Conservation (phyloP, 208 protist genomes). For the Leishmania tarentolae region DNA sequence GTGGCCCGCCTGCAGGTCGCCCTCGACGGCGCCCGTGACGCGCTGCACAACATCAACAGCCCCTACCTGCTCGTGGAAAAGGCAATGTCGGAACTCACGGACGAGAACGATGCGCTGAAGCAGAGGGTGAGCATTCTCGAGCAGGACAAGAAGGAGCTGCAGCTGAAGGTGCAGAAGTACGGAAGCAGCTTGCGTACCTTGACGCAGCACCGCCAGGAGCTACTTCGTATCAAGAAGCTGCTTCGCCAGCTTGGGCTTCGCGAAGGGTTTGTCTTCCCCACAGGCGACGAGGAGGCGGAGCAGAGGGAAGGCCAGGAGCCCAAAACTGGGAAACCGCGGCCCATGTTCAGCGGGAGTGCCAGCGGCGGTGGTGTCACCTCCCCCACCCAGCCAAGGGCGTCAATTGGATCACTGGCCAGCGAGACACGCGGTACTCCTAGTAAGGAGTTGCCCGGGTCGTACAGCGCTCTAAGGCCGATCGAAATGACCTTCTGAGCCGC, state of each 20-base stretch:
- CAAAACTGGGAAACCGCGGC: not conserved
- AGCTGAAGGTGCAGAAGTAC: slow-evolving; percentile 51
- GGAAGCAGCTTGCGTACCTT: slow-evolving; percentile 63
- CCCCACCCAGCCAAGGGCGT: not conserved
- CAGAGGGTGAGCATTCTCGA: slow-evolving; percentile 44
- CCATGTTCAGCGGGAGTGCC: too few species aligned
- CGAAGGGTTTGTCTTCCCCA: slow-evolving; percentile 38
- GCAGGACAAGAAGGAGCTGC: slow-evolving; percentile 61
- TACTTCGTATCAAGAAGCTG: slow-evolving; percentile 76
- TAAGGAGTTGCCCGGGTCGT: slow-evolving; percentile 4
- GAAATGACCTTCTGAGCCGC: slow-evolving; percentile 25
- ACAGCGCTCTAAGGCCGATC: slow-evolving; percentile 20
- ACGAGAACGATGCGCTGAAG: slow-evolving; percentile 60
- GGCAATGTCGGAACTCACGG: slow-evolving; percentile 57
- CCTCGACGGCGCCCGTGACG: slow-evolving; percentile 71
- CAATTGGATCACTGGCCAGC: not conserved
- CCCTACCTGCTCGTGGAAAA: slow-evolving; percentile 83
- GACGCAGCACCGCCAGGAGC: slow-evolving; percentile 71
- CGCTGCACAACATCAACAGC: slow-evolving; percentile 86
- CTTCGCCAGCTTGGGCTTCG: slow-evolving; percentile 65
- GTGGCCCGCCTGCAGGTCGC: slow-evolving; percentile 73
- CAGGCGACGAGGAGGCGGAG: slow-evolving; percentile 7
- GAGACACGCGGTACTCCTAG: not conserved
- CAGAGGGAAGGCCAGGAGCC: not conserved
- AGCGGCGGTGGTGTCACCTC: not conserved